Evolutionary conservation across 2,329 filamentous ascomycete genomes (phyloP).

Genomic region (Cordyceps militaris): DNA sequence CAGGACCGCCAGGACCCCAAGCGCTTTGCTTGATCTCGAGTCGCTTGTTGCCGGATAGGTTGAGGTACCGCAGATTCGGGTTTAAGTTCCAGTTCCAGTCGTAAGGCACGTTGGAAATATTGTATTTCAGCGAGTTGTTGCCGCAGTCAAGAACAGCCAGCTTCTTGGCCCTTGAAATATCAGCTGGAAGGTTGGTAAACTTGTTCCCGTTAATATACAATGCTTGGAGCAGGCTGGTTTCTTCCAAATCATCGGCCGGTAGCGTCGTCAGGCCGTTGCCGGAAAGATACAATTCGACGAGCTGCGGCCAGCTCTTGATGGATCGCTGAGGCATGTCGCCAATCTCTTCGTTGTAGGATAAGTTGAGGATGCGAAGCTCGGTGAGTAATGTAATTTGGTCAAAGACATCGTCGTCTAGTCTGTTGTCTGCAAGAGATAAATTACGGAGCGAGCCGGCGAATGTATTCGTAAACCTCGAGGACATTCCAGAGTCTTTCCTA

Average conservation of each 20-base stretch:
- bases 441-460: slow-evolving; percentile 82
- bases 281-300: slow-evolving; percentile 88
- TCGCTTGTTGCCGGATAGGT: slow-evolving; percentile 92
- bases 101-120: slow-evolving; percentile 97
- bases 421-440: slow-evolving; percentile 86
- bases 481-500: slow-evolving; percentile 85
- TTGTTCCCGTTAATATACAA: slow-evolving; percentile 97
- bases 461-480: slow-evolving; percentile 71
- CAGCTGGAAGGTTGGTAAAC: slow-evolving; percentile 91
- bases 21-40: slow-evolving; percentile 73
- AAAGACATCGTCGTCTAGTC: slow-evolving; percentile 90
- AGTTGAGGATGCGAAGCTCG: slow-evolving; percentile 80
- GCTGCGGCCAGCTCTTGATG: slow-evolving; percentile 80
- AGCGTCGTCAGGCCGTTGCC: slow-evolving; percentile 89
- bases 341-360: slow-evolving; percentile 85
- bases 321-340: slow-evolving; percentile 86
- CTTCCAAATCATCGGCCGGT: slow-evolving; percentile 88
- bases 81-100: slow-evolving; percentile 99
- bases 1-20: slow-evolving; percentile 40
- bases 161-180: slow-evolving; percentile 89
- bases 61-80: slow-evolving; percentile 87
- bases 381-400: slow-evolving; percentile 77
- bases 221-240: slow-evolving; percentile 77
- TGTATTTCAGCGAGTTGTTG: slow-evolving; percentile 94
- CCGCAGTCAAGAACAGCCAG: slow-evolving; percentile 88